phyloP scores from a whole-genome alignment of 768 basidiomycete genomes.

The Auricularia heimuer region DNA sequence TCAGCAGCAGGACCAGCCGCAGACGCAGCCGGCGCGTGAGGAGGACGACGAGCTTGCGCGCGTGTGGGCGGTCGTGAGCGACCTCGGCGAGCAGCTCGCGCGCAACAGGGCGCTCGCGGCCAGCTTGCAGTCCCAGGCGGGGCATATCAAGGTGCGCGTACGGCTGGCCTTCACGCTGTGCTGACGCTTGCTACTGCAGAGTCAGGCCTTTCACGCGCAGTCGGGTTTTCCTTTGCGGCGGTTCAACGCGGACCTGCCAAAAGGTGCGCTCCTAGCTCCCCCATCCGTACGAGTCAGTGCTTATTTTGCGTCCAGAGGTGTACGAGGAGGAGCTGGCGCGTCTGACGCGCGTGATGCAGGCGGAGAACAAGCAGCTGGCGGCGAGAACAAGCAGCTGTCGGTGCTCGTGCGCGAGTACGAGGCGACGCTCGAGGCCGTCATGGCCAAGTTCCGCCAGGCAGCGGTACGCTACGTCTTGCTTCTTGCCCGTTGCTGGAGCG shows the following conservation, averaged over 20 bases:
- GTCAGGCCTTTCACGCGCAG: neutral
- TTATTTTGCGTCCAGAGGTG: slow-evolving; percentile 37
- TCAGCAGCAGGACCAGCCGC: neutral
- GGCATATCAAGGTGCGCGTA: slow-evolving; percentile 60
- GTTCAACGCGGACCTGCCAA: neutral
- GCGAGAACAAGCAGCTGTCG: slow-evolving; percentile 94
- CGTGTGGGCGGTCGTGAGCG: slow-evolving; percentile 45
- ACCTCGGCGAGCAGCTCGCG: slow-evolving; percentile 75
- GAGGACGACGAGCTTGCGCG: slow-evolving; percentile 16
- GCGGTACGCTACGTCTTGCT: slow-evolving; percentile 51
- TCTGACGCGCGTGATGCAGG: slow-evolving; percentile 67
- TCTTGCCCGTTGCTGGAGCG: neutral
- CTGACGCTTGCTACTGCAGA: neutral
- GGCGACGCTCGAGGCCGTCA: slow-evolving; percentile 87
- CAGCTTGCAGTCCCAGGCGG: slow-evolving; percentile 60
- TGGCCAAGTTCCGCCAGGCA: slow-evolving; percentile 82
- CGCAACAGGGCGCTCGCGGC: slow-evolving; percentile 68
- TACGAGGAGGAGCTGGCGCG: slow-evolving; percentile 85
- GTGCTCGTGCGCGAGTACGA: slow-evolving; percentile 92
- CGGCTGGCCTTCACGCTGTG: neutral
- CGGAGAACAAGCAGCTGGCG: slow-evolving; percentile 76
- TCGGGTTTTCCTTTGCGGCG: neutral
- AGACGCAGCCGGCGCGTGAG: neutral
- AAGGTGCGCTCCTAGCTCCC: neutral
- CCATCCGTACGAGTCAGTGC: too few relatives aligned